Conservation (phyloP, 768 basidiomycete species). For the Austroboletus festivus region DNA sequence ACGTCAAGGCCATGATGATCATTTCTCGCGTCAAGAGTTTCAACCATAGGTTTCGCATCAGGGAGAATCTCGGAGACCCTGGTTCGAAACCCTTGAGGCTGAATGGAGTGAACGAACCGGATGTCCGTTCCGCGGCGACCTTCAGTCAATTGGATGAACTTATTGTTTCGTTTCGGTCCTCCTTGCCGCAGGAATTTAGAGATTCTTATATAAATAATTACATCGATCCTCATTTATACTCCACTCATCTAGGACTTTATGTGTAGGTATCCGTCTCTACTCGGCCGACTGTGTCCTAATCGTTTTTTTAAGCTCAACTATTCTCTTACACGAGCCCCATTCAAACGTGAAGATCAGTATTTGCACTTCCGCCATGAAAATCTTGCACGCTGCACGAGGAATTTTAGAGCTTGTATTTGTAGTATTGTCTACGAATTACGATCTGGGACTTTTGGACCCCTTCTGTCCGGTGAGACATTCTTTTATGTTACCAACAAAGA, state of each 20-base stretch:
- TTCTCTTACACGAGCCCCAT: constrained; percentile 75
- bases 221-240: constrained; percentile 59
- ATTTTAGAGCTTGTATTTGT: constrained; percentile 66
- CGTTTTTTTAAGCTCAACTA: constrained; percentile 47
- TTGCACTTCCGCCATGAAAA: constrained; percentile 68
- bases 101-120: constrained; percentile 42
- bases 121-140: constrained; percentile 57
- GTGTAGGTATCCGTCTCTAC: constrained; percentile 25
- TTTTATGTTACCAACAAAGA: not conserved
- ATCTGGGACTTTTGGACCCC: constrained; percentile 66
- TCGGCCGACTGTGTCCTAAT: constrained; percentile 37
- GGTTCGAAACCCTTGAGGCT: constrained; percentile 23
- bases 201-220: constrained; percentile 51
- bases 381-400: constrained; percentile 61
- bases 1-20: constrained; percentile 65
- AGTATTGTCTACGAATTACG: constrained; percentile 68
- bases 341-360: constrained; percentile 55
- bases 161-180: constrained; percentile 53
- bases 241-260: constrained; percentile 30
- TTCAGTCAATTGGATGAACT: constrained; percentile 63
- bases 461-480: constrained; percentile 57
- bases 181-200: constrained; percentile 54
- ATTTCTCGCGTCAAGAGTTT: constrained; percentile 62
- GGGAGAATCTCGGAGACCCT: constrained; percentile 57
- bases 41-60: constrained; percentile 62